Percentiles rank a stretch among this genome's conserved stretches.
phyloP scores from a whole-genome alignment of 129 eudicot species.

The Pseudognaphalium luteoalbum region DNA sequence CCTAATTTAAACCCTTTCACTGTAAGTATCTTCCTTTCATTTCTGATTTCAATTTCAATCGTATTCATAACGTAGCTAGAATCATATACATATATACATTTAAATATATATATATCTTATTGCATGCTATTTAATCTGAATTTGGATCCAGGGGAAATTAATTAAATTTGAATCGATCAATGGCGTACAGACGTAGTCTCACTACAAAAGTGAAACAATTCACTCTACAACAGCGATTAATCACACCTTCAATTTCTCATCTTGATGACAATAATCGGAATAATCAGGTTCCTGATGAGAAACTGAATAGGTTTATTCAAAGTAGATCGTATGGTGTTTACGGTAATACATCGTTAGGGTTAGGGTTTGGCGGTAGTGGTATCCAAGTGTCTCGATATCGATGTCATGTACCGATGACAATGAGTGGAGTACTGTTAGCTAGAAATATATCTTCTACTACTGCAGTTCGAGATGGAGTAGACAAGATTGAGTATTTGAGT shows the following conservation, averaged over 20 bases:
- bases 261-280: conserved; percentile 40
- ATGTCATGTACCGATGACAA: conserved; percentile 23
- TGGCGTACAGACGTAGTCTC: conserved; percentile 77
- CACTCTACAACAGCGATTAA: conserved; percentile 42
- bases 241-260: conserved; percentile 37
- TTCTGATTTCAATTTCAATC: not conserved
- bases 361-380: conserved; percentile 15
- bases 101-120: not conserved
- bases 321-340: conserved; percentile 30
- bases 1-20: not conserved
- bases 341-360: conserved; percentile 32
- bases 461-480: conserved; percentile 38
- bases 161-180: conserved; percentile 9
- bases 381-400: conserved; percentile 27
- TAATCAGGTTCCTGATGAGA: conserved; percentile 14
- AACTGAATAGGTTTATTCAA: conserved; percentile 23
- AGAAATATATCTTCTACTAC: conserved; percentile 62
- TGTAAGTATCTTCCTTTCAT: not conserved
- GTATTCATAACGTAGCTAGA: not conserved
- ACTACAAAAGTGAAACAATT: conserved; percentile 44
- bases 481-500: conserved; percentile 11
- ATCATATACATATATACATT: not conserved
- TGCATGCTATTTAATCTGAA: not conserved
- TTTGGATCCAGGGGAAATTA: conserved; percentile 6
- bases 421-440: conserved; percentile 26